Percentiles rank a stretch among this genome's conserved stretches.
These are phyloP conservation scores for Gossypium aridum DNA, from an alignment of 441 rosid genomes.

Conservation along the genomic window DNA sequence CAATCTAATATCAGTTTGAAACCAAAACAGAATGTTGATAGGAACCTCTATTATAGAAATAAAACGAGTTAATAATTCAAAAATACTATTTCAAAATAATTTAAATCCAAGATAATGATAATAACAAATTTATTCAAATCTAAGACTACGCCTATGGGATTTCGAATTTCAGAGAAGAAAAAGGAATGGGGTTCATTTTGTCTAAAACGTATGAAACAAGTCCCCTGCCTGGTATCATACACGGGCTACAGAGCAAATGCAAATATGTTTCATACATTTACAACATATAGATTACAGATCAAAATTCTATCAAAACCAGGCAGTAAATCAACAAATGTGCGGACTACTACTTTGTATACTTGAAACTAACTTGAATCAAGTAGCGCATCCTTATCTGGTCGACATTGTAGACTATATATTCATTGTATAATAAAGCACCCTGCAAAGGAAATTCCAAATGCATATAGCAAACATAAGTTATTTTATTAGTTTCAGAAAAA, in stretches of 20 bases:
- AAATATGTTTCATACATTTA: background rate
- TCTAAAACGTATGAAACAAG: background rate
- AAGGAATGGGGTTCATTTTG: no score
- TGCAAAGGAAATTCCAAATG: conserved; percentile 24
- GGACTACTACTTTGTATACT: conserved; percentile 20
- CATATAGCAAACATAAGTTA: background rate
- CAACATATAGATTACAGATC: background rate
- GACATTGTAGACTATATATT: conserved; percentile 80
- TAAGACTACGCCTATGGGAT: no score
- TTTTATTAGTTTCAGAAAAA: background rate
- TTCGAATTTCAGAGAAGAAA: no score
- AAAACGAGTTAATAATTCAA: no score
- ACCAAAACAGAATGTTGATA: no score
- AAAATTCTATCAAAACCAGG: background rate
- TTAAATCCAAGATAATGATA: no score
- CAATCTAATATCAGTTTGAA: no score
- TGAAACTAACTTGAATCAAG: conserved; percentile 72
- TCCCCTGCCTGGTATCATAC: background rate
- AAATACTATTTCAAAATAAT: no score
- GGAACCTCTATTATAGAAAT: no score
- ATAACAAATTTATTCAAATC: no score
- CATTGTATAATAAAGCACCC: conserved; percentile 65
- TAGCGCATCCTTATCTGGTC: conserved; percentile 81
- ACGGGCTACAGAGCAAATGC: background rate
- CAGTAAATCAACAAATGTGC: background rate